Evolutionary conservation across 2,329 filamentous ascomycete genomes (phyloP), one percentile per base, ranked within the genome.

Genomic region (Pyrenophora teres): DNA sequence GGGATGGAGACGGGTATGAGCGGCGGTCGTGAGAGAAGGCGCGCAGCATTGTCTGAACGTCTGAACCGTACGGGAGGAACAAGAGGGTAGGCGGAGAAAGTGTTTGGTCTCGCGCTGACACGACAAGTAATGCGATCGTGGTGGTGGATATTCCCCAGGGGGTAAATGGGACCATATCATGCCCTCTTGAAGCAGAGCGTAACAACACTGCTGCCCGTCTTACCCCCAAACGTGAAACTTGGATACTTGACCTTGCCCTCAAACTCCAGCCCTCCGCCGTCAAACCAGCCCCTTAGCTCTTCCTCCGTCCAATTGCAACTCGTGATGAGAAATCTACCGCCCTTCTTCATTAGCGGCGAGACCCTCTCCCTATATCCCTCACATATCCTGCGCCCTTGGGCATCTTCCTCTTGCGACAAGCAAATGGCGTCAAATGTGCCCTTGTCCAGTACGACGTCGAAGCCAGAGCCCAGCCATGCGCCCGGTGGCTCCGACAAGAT

Each of bases 251-350:
- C 86, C 62, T 83, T 81, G 1, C 83, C 86, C 46, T 83, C 86
- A 50, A 86, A 83, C 54, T 78, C 77, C 62, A 95, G 80, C 42
- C 77, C 68, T 47, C 73, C 56, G 4, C 69, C 63, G 43, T 82
- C 85, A 70, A 97, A 94, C 92, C 93, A 97, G 13, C 76, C 76
- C 54, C 82, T 79, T 65, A 99, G 76, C 78, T 99, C 94, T 35
- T 86, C 83, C 77, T 94, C 92, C 1, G 93, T 97, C 94, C 94
- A 99, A 76, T 99, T 99, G 73, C 94, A 99, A 74, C 92, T 97
- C 47, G 94, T 97, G 46, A 99, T 84, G 53, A 97, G 75, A 63
- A 97, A 83, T 19, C 90, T 79, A 0, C 90, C 90, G 1, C 87
- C 87, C 1, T 75, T 77, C 63, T 84, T 85, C 44, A 97, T 81